phyloP scores from a whole-genome alignment of 2,329 filamentous ascomycete species.

The Dactylellina drechsleri region DNA sequence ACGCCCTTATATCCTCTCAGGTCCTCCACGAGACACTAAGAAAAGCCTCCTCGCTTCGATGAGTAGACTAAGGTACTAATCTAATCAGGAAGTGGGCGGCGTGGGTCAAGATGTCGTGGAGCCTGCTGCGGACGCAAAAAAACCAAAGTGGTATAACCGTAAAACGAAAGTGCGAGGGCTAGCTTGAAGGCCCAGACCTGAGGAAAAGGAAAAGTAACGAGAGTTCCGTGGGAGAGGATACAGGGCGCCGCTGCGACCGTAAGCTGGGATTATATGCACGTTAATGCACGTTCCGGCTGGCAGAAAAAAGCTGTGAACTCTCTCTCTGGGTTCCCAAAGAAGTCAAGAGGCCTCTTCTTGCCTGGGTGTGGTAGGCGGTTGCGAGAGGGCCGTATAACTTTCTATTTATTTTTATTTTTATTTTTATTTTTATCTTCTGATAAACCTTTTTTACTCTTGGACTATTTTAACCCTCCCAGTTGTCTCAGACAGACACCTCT shows the following conservation, averaged over 20 bases:
- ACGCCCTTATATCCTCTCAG: conserved; percentile 49
- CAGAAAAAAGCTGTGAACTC: conserved; percentile 42
- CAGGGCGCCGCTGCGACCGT: conserved; percentile 54
- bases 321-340: conserved; percentile 53
- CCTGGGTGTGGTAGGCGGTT: conserved; percentile 53
- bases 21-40: conserved; percentile 30
- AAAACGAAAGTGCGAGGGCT: conserved; percentile 41
- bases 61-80: conserved; percentile 45
- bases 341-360: conserved; percentile 44
- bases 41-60: conserved; percentile 46
- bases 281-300: conserved; percentile 55
- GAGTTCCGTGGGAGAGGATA: conserved; percentile 53
- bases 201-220: conserved; percentile 41
- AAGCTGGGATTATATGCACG: conserved; percentile 55
- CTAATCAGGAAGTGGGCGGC: conserved; percentile 45
- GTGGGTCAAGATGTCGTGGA: conserved; percentile 50
- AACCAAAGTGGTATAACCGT: conserved; percentile 50
- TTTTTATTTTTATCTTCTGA: conserved; percentile 2
- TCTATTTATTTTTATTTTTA: too few relatives aligned
- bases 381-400: conserved; percentile 38
- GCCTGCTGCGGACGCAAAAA: conserved; percentile 36
- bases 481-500: conserved; percentile 22
- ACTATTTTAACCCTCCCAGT: conserved; percentile 1
- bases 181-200: conserved; percentile 23
- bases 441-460: conserved; percentile 2